These are phyloP conservation scores for Rubroboletus satanas DNA, from an alignment of 768 basidiomycete species.

Conservation along the genomic window DNA sequence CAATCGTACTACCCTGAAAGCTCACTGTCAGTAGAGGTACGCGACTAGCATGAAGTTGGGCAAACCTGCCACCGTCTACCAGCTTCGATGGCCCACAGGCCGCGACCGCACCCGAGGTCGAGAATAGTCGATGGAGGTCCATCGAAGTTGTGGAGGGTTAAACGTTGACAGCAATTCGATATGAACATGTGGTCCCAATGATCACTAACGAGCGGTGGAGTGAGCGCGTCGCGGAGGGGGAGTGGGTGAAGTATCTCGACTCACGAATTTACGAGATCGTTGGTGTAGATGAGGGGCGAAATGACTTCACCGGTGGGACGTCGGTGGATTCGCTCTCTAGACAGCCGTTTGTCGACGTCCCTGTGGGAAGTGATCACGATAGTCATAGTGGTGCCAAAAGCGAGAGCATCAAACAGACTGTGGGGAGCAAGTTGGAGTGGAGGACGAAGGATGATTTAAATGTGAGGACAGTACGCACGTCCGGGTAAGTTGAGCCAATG, in stretches of 20 bases:
- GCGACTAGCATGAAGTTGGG: background rate
- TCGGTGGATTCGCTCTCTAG: constrained; percentile 38
- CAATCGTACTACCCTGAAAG: constrained; percentile 47
- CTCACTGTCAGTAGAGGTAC: background rate
- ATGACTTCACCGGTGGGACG: constrained; percentile 49
- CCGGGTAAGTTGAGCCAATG: constrained; percentile 11
- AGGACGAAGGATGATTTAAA: constrained; percentile 15
- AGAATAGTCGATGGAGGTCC: constrained; percentile 51
- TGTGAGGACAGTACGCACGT: constrained; percentile 21
- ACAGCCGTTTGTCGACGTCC: constrained; percentile 45
- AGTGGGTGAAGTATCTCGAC: constrained; percentile 17
- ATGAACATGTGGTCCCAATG: constrained; percentile 72
- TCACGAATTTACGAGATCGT: constrained; percentile 52
- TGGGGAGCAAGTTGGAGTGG: constrained; percentile 2
- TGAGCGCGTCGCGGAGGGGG: background rate
- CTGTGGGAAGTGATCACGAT: constrained; percentile 23
- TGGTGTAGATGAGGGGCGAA: constrained; percentile 52
- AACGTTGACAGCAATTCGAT: constrained; percentile 40
- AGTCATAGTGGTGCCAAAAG: constrained; percentile 21
- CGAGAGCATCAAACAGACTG: constrained; percentile 25
- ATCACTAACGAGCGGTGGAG: constrained; percentile 41
- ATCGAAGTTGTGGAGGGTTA: constrained; percentile 55
- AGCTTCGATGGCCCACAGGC: constrained; percentile 68
- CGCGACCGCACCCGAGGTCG: constrained; percentile 70
- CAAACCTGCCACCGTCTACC: constrained; percentile 63